Evolutionary conservation across 371 early-diverging fungal species (phyloP).

Genomic region (Dentiscutata heterogama): DNA sequence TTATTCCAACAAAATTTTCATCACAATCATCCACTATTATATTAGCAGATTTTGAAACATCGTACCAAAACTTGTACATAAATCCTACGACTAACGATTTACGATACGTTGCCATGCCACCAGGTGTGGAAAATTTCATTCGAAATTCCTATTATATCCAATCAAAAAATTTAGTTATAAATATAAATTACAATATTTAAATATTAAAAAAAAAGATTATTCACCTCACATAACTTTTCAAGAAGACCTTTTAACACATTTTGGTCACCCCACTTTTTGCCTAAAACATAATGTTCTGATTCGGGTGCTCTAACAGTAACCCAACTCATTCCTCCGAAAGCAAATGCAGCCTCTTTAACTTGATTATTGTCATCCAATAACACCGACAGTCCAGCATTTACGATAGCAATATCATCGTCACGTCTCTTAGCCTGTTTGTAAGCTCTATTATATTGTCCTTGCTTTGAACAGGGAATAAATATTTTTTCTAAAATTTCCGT

Average conservation of each 20-base stretch:
- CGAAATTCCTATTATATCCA: constrained; percentile 60
- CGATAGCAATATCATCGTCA: constrained; percentile 87
- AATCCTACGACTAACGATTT: constrained; percentile 73
- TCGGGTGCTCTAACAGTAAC: constrained; percentile 63
- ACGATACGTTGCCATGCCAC: constrained; percentile 84
- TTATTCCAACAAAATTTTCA: constrained; percentile 52
- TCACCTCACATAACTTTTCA: constrained; percentile 20
- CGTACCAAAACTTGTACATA: constrained; percentile 75
- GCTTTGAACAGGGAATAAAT: constrained; percentile 64
- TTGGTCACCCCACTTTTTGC: constrained; percentile 62
- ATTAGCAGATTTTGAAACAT: constrained; percentile 55
- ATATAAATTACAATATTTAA: neutral
- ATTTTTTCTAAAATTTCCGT: constrained; percentile 71
- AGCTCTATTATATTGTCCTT: constrained; percentile 67
- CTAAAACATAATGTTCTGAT: constrained; percentile 54
- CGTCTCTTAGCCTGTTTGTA: constrained; percentile 86
- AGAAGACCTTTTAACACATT: constrained; percentile 53
- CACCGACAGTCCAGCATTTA: constrained; percentile 73
- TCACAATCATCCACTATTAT: constrained; percentile 45
- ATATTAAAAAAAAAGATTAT: neutral
- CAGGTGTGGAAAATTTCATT: constrained; percentile 69
- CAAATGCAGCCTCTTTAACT: constrained; percentile 64
- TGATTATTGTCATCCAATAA: constrained; percentile 56
- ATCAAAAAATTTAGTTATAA: neutral
- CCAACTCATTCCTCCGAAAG: constrained; percentile 82